Percentiles rank a stretch among this genome's conserved stretches.
Conservation (phyloP, 2,329 filamentous ascomycete species). For the Lasiodiplodia sp. region DNA sequence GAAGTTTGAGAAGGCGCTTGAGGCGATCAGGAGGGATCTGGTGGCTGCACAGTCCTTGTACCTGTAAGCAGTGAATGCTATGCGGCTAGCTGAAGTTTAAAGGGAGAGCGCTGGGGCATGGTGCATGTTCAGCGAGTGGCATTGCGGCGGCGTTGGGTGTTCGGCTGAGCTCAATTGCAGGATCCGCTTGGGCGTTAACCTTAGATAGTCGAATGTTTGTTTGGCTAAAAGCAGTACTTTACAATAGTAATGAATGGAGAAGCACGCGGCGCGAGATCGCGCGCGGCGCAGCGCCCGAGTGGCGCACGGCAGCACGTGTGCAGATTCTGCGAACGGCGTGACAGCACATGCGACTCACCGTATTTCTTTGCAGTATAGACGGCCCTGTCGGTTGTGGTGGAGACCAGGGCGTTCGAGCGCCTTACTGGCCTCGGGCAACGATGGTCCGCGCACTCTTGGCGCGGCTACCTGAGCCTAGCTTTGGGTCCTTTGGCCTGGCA, state of each 20-base stretch:
- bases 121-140: slow-evolving; percentile 21
- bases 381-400: slow-evolving; percentile 15
- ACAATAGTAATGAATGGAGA: neutral
- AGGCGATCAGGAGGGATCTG: slow-evolving; percentile 89
- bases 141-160: slow-evolving; percentile 29
- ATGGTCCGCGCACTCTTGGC: slow-evolving; percentile 21
- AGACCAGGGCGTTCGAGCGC: slow-evolving; percentile 21
- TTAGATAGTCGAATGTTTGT: slow-evolving; percentile 15
- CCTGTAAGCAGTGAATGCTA: slow-evolving; percentile 52
- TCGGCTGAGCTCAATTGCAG: slow-evolving; percentile 11
- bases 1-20: slow-evolving; percentile 88
- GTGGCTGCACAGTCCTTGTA: slow-evolving; percentile 95
- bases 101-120: neutral
- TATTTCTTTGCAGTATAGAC: slow-evolving; percentile 15
- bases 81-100: neutral
- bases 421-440: slow-evolving; percentile 17
- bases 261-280: slow-evolving; percentile 3
- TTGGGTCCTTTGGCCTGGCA: slow-evolving; percentile 1
- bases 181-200: slow-evolving; percentile 3
- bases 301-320: slow-evolving; percentile 1
- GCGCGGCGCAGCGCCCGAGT: neutral
- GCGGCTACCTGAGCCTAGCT: slow-evolving; percentile 18
- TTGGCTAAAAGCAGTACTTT: neutral
- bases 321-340: slow-evolving; percentile 1
- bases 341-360: slow-evolving; percentile 23